Base-by-base conservation (phyloP, 257 asterid genomes). In the Nicotiana undulata region DNA sequence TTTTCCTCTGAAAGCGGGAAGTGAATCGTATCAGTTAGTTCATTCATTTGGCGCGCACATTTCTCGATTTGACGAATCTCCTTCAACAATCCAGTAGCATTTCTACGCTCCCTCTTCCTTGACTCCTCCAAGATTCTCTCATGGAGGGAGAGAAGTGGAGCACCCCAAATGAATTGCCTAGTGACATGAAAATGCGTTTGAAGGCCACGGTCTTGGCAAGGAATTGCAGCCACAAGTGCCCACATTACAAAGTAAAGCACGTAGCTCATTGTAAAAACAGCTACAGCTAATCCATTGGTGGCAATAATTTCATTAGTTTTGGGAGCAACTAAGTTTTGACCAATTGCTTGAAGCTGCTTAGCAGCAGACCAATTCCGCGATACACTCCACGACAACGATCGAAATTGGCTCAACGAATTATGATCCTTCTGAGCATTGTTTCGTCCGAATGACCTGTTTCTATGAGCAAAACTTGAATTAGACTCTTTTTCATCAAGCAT, bases 401-500 rank as follows among this genome's bases (percentile, higher is more conserved):
- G 75, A 32, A 77, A 75, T 26, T 85, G 84, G 32, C 82, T 56
- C 29, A 74, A 46, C 12, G 85, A 83, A 28, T 56, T 37, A 12
- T 82, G 49, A 60, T 77, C 85, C 76, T 53, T 53, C 56, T 79
- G 77, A 20, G 68, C 68, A 63, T 78, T 74, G 63, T 49, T 72
- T 18, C 86, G 79, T 7, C 86, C 84, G 5, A 84, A 84, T 1
- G 82, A 82, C 16, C 85, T 61, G 70, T 79, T 86, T 79, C 86
- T 84, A n/a, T 81, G 77, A 12, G 86, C 34, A 4, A 76, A n/a
- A 22, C 37, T 77, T 2, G 82, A 12, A 6, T 9, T 63, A n/a
- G 75, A 24, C 56, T 86, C 85, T 37, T 80, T 87, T 22, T 92
- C 86, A 52, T 83, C 97, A 11, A 88, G 84, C 86, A 90, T 86